Percentiles rank a stretch among this genome's conserved stretches.
Conservation (phyloP, 306 rosid genomes). For the Canavalia gladiata region DNA sequence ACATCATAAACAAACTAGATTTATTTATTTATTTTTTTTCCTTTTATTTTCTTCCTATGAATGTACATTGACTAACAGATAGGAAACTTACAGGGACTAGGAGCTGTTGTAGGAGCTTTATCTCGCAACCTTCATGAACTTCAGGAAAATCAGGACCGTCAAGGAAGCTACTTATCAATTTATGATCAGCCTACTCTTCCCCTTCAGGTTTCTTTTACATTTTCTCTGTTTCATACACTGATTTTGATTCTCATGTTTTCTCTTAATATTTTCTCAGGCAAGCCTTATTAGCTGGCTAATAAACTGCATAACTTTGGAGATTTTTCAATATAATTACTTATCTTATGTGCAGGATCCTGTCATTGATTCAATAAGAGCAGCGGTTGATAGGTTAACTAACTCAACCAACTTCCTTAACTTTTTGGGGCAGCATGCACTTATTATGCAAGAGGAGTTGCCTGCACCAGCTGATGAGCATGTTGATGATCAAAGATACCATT, state of each 20-base stretch:
- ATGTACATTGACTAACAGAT: conserved; percentile 46
- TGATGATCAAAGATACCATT: conserved; percentile 75
- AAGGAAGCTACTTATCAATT: conserved; percentile 86
- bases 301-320: neutral
- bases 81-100: conserved; percentile 69
- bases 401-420: conserved; percentile 91
- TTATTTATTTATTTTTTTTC: too few species aligned
- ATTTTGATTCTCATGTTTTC: conserved; percentile 12
- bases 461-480: conserved; percentile 66
- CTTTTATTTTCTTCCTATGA: conserved; percentile 11
- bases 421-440: conserved; percentile 91
- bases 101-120: conserved; percentile 95
- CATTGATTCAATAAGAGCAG: conserved; percentile 76
- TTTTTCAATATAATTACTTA: conserved; percentile 24
- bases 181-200: conserved; percentile 83
- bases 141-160: conserved; percentile 83
- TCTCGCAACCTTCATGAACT: conserved; percentile 96
- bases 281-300: conserved; percentile 14
- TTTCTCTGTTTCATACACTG: conserved; percentile 33
- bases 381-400: conserved; percentile 79
- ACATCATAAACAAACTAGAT: neutral
- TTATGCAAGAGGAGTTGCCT: conserved; percentile 85
- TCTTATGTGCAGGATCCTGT: conserved; percentile 79
- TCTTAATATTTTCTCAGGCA: conserved; percentile 6
- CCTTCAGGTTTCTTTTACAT: conserved; percentile 69